These are phyloP conservation scores for Benincasa hispida DNA, from an alignment of 306 rosid species.

Conservation along the genomic window DNA sequence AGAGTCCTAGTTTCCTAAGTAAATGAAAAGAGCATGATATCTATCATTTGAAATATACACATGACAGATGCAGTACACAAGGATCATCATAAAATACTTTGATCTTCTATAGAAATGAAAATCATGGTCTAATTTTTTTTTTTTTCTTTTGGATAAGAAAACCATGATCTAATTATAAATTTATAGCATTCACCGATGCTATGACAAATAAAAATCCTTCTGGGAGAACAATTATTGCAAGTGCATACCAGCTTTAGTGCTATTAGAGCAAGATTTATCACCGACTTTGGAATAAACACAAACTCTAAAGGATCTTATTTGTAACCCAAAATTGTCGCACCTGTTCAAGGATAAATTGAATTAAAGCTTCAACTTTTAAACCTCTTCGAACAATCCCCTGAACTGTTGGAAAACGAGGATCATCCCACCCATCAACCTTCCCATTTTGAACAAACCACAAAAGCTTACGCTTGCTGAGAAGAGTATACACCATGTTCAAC, in stretches of 20 bases:
- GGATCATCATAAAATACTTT: background rate
- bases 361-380: conserved; percentile 68
- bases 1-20: background rate
- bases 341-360: conserved; percentile 91
- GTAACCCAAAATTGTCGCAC: conserved; percentile 20
- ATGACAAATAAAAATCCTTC: background rate
- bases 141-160: too few relatives aligned
- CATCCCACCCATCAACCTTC: conserved; percentile 94
- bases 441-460: conserved; percentile 95
- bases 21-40: background rate
- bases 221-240: background rate
- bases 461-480: conserved; percentile 92
- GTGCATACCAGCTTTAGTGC: background rate
- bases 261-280: background rate
- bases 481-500: conserved; percentile 86
- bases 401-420: conserved; percentile 85
- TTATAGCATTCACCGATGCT: background rate
- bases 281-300: background rate
- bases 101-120: background rate
- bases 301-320: background rate
- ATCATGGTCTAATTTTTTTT: too few relatives aligned
- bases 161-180: background rate
- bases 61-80: background rate
- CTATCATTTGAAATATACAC: conserved; percentile 2
- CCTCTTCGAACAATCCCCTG: conserved; percentile 96